These are phyloP conservation scores for Agaricales sp. DNA, from an alignment of 1,284 basidiomycete species.

Conservation along the genomic window DNA sequence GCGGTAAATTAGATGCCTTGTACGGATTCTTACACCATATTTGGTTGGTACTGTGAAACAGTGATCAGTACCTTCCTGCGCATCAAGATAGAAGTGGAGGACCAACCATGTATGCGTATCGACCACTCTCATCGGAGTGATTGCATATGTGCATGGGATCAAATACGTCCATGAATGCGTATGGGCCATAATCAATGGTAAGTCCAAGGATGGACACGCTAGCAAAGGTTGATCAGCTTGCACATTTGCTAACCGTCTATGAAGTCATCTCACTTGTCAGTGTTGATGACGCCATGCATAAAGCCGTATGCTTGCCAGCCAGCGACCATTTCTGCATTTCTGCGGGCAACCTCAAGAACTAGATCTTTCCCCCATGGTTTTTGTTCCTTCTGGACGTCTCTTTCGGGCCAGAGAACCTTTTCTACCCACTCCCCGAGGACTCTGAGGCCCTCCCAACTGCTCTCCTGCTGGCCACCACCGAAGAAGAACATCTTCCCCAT, in stretches of 20 bases:
- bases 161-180: slow-evolving; percentile 89
- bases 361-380: slow-evolving; percentile 61
- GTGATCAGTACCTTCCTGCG: slow-evolving; percentile 6
- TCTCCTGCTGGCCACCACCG: slow-evolving; percentile 65
- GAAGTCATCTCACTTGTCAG: slow-evolving; percentile 67
- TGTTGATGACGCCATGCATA: slow-evolving; percentile 95
- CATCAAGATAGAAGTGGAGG: not conserved
- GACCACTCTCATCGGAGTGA: slow-evolving; percentile 78
- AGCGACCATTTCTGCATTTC: slow-evolving; percentile 88
- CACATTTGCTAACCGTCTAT: slow-evolving; percentile 5
- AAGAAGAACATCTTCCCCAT: slow-evolving; percentile 48
- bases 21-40: slow-evolving; percentile 38
- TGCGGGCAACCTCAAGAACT: slow-evolving; percentile 65
- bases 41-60: slow-evolving; percentile 33
- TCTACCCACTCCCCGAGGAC: slow-evolving; percentile 69
- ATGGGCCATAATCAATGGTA: slow-evolving; percentile 83
- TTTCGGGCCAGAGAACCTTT: slow-evolving; percentile 27
- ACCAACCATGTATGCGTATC: slow-evolving; percentile 62
- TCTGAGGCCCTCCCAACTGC: slow-evolving; percentile 65
- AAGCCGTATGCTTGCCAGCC: slow-evolving; percentile 92
- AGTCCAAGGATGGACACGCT: slow-evolving; percentile 80
- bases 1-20: too few relatives aligned
- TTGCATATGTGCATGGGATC: slow-evolving; percentile 87
- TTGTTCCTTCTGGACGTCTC: slow-evolving; percentile 19
- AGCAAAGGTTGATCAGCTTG: slow-evolving; percentile 10